Conservation (phyloP, 2,329 filamentous ascomycete species). For the Botrytis galanthina region DNA sequence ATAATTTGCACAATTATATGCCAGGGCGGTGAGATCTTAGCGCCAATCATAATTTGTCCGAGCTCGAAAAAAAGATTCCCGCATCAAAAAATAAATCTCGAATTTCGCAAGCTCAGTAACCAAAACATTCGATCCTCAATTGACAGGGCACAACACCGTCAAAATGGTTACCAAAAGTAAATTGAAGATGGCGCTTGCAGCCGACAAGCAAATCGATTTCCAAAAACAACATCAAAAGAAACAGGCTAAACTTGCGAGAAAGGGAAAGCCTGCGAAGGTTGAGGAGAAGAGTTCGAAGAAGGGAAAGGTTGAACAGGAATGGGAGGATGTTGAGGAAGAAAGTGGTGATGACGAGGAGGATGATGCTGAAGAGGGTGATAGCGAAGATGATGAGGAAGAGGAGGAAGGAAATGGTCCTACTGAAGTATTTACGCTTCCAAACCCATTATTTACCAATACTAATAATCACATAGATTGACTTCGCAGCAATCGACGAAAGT, state of each 20-base stretch:
- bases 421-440: conserved; percentile 26
- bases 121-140: conserved; percentile 10
- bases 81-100: conserved; percentile 23
- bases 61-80: conserved; percentile 23
- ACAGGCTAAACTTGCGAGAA: conserved; percentile 42
- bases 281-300: conserved; percentile 44
- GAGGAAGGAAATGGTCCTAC: conserved; percentile 26
- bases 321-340: conserved; percentile 43
- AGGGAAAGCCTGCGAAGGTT: conserved; percentile 49
- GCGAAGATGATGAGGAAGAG: conserved; percentile 39
- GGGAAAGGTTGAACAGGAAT: conserved; percentile 49
- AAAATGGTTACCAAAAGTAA: conserved; percentile 44
- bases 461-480: conserved; percentile 45
- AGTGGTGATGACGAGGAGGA: conserved; percentile 38
- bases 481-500: conserved; percentile 58
- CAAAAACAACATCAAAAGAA: conserved; percentile 45
- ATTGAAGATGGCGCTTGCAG: conserved; percentile 53
- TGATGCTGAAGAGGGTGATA: conserved; percentile 31
- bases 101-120: conserved; percentile 16
- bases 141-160: conserved; percentile 21
- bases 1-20: conserved; percentile 2
- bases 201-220: conserved; percentile 54
- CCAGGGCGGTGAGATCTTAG: conserved; percentile 18
- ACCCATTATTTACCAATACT: conserved; percentile 15
- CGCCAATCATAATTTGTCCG: conserved; percentile 6